Percentiles rank a stretch among this genome's conserved stretches.
Evolutionary conservation across 2,329 filamentous ascomycete species (phyloP).

Genomic region (Fusarium liriodendri): DNA sequence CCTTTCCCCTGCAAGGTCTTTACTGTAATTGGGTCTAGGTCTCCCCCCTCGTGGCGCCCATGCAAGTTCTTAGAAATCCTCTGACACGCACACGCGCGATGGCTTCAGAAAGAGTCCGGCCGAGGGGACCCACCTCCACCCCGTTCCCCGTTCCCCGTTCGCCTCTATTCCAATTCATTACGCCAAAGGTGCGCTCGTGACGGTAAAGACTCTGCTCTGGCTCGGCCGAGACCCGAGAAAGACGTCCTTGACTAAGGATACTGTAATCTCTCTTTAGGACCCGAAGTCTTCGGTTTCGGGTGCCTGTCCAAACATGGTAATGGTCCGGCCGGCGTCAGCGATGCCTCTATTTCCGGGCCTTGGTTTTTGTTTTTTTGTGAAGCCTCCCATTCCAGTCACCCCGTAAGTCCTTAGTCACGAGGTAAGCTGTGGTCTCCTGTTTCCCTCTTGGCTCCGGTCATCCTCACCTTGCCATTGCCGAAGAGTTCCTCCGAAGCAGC

Average conservation of each 20-base stretch:
- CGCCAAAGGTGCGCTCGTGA: slow-evolving; percentile 31
- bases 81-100: slow-evolving; percentile 2
- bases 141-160: background rate
- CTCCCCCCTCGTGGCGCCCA: slow-evolving; percentile 1
- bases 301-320: background rate
- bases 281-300: background rate
- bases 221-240: slow-evolving; percentile 28
- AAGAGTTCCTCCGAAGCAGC: background rate
- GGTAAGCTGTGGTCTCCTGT: slow-evolving; percentile 1
- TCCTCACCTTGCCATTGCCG: slow-evolving; percentile 5
- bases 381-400: slow-evolving; percentile 12
- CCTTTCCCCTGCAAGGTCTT: slow-evolving; percentile 17
- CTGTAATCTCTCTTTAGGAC: background rate
- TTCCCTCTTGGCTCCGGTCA: background rate
- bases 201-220: background rate
- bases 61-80: background rate
- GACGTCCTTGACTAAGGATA: background rate
- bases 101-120: slow-evolving; percentile 14
- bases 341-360: background rate
- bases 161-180: slow-evolving; percentile 10
- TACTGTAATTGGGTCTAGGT: slow-evolving; percentile 7
- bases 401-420: background rate
- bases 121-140: slow-evolving; percentile 1
- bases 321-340: slow-evolving; percentile 2
- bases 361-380: slow-evolving; percentile 4